These are phyloP conservation scores for Neltuma alba DNA, from an alignment of 306 rosid genomes.

Conservation along the genomic window DNA sequence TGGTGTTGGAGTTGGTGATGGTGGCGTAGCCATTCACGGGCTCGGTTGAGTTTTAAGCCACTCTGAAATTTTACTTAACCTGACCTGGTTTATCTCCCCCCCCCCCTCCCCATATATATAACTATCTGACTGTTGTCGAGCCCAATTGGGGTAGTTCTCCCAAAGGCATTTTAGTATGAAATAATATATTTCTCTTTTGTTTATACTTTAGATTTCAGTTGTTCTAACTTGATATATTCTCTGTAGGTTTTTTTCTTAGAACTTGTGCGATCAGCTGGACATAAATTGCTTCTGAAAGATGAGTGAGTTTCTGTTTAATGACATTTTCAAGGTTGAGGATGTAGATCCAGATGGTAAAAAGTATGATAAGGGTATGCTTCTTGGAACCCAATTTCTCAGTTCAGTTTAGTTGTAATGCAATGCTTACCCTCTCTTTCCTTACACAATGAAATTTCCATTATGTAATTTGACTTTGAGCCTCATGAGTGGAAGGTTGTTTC, in stretches of 20 bases:
- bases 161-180: not conserved
- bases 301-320: conserved; percentile 83
- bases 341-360: conserved; percentile 88
- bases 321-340: conserved; percentile 60
- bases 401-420: not conserved
- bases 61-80: not conserved
- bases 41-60: not conserved
- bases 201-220: not conserved
- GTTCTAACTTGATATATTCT: not conserved
- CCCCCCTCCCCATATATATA: no score
- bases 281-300: conserved; percentile 41
- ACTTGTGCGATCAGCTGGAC: not conserved
- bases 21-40: no score
- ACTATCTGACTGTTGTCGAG: no score
- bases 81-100: not conserved
- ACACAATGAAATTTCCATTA: not conserved
- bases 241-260: not conserved
- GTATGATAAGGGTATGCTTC: conserved; percentile 73
- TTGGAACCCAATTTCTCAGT: not conserved
- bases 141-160: no score
- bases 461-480: conserved; percentile 11
- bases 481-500: conserved; percentile 9
- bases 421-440: not conserved
- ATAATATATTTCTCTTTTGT: not conserved
- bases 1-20: no score